Evolutionary conservation across 2,329 filamentous ascomycete genomes (phyloP).

Genomic region (Curvularia lunata): DNA sequence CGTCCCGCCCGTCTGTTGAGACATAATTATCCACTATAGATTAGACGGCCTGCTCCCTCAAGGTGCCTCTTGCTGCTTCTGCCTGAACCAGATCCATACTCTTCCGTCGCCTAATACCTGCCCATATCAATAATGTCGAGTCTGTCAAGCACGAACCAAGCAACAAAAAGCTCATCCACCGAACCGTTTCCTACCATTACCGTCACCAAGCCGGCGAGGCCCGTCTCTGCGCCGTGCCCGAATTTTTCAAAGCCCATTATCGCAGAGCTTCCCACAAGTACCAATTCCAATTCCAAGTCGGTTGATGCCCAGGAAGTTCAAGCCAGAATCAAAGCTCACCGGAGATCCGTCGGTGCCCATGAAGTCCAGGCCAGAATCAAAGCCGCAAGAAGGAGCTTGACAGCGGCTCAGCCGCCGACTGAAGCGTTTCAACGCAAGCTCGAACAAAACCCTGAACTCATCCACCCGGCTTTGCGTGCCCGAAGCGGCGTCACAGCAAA

Average conservation of each 20-base stretch:
- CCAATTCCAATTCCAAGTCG: conserved; percentile 9
- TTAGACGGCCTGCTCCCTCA: conserved; percentile 13
- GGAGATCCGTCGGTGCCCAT: conserved; percentile 21
- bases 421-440: conserved; percentile 19
- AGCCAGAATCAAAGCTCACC: conserved; percentile 8
- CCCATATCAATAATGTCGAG: conserved; percentile 35
- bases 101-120: not conserved
- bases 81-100: not conserved
- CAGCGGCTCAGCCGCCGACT: conserved; percentile 14
- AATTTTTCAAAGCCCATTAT: conserved; percentile 17
- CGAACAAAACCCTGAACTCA: conserved; percentile 18
- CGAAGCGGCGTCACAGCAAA: conserved; percentile 12
- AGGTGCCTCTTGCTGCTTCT: conserved; percentile 1
- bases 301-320: conserved; percentile 7
- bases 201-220: conserved; percentile 20
- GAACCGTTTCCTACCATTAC: conserved; percentile 31
- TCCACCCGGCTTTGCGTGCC: conserved; percentile 17
- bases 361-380: conserved; percentile 30
- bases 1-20: conserved; percentile 22
- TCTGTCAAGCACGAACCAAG: conserved; percentile 41
- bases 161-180: conserved; percentile 35
- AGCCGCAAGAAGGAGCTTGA: conserved; percentile 24
- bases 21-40: conserved; percentile 20
- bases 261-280: not conserved
- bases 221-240: conserved; percentile 31